These are phyloP conservation scores for Amanita muscaria DNA, from an alignment of 768 basidiomycete genomes.

Conservation along the genomic window DNA sequence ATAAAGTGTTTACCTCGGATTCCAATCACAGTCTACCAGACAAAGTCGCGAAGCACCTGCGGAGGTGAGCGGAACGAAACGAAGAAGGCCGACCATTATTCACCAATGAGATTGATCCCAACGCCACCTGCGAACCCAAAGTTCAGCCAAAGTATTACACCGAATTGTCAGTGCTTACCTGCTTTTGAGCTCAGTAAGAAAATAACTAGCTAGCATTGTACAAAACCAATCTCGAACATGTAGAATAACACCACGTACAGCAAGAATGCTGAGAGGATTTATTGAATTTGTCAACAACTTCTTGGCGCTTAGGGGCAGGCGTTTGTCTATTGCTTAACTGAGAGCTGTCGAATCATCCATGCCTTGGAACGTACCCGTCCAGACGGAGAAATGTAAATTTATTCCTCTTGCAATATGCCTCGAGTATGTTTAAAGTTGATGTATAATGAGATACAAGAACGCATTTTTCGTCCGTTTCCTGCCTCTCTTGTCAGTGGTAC, in stretches of 20 bases:
- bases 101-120: slow-evolving; percentile 86
- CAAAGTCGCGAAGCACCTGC: slow-evolving; percentile 76
- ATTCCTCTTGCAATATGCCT: slow-evolving; percentile 72
- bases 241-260: slow-evolving; percentile 42
- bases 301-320: slow-evolving; percentile 67
- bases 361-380: slow-evolving; percentile 56
- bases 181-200: slow-evolving; percentile 94
- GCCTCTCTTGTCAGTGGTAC: not conserved
- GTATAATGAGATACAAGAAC: slow-evolving; percentile 97
- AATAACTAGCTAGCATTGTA: slow-evolving; percentile 43
- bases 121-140: slow-evolving; percentile 55
- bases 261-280: slow-evolving; percentile 57
- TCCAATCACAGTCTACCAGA: slow-evolving; percentile 90
- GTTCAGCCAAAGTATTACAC: not conserved
- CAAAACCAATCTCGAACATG: not conserved
- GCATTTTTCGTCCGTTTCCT: slow-evolving; percentile 88
- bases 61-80: not conserved
- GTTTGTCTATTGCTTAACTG: slow-evolving; percentile 45
- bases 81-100: not conserved
- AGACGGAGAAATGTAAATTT: slow-evolving; percentile 75
- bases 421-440: slow-evolving; percentile 85
- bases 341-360: not conserved
- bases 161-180: slow-evolving; percentile 20
- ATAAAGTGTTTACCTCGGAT: slow-evolving; percentile 53
- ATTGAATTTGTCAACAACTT: slow-evolving; percentile 87